A percentile compares a stretch with the other conserved stretches of the same genome.
Evolutionary conservation across 1,284 basidiomycete species (phyloP).

Genomic region (Cryptococcus sp.): DNA sequence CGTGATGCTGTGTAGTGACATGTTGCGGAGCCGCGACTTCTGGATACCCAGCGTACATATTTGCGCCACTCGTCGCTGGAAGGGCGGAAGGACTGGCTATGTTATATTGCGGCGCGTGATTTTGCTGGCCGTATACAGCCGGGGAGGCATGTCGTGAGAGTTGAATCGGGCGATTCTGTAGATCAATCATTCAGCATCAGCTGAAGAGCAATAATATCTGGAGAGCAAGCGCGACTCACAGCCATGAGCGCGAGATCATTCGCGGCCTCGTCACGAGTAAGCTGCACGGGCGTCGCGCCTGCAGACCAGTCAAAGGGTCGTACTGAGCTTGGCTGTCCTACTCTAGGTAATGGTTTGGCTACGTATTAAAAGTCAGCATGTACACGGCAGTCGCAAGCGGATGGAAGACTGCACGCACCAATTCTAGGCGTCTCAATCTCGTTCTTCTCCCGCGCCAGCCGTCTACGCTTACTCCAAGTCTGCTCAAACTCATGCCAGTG

Average conservation of each 20-base stretch:
- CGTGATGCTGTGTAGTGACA: conserved; percentile 1
- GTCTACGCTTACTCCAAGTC: conserved; percentile 57
- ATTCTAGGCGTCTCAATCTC: conserved; percentile 56
- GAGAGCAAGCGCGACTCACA: conserved; percentile 28
- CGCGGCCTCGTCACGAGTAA: conserved; percentile 36
- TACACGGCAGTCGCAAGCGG: background rate
- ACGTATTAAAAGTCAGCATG: background rate
- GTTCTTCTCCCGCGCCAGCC: conserved; percentile 59
- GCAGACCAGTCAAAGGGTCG: conserved; percentile 44
- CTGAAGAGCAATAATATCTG: background rate
- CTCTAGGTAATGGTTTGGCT: conserved; percentile 45
- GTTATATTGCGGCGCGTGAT: conserved; percentile 12
- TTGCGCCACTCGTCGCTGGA: background rate
- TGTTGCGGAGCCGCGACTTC: conserved; percentile 1
- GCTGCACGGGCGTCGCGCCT: conserved; percentile 37
- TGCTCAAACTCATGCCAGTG: conserved; percentile 58
- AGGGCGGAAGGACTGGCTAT: conserved; percentile 3
- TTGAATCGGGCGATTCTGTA: conserved; percentile 10
- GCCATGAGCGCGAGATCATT: conserved; percentile 48
- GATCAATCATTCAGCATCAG: background rate
- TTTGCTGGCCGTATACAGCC: conserved; percentile 24
- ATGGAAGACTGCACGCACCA: conserved; percentile 30
- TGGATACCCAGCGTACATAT: conserved; percentile 9
- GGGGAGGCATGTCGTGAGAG: conserved; percentile 40
- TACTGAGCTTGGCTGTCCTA: conserved; percentile 23